Evolutionary conservation across 2,329 filamentous ascomycete species (phyloP).

Genomic region (Metarhizium sp.): DNA sequence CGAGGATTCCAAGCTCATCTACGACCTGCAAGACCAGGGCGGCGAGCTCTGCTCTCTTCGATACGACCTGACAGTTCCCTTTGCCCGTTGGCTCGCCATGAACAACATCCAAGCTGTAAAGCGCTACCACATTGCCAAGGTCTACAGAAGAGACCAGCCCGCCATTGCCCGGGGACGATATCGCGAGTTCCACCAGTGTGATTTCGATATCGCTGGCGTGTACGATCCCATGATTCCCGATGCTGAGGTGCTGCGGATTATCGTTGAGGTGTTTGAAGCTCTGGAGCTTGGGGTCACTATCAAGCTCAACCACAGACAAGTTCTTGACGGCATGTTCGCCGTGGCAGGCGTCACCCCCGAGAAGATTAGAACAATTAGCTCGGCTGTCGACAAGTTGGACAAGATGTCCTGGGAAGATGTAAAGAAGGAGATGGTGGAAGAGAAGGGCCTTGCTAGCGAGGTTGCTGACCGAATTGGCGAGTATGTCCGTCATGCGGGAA

Average conservation of each 20-base stretch:
- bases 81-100: constrained; percentile 89
- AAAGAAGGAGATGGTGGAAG: constrained; percentile 83
- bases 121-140: constrained; percentile 91
- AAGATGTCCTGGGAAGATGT: constrained; percentile 88
- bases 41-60: constrained; percentile 67
- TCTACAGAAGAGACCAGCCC: constrained; percentile 41
- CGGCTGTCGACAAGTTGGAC: constrained; percentile 91
- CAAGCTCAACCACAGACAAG: constrained; percentile 91
- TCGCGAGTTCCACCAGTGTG: constrained; percentile 95
- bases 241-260: constrained; percentile 77
- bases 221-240: constrained; percentile 92
- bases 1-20: constrained; percentile 87
- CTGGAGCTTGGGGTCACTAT: constrained; percentile 71
- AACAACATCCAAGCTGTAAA: constrained; percentile 81
- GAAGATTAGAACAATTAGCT: constrained; percentile 82
- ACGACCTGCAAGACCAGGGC: constrained; percentile 78
- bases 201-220: constrained; percentile 85
- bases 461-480: constrained; percentile 82
- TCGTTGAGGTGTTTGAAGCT: constrained; percentile 75
- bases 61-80: constrained; percentile 83
- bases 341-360: constrained; percentile 82
- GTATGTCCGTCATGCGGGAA: constrained; percentile 71
- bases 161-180: constrained; percentile 84
- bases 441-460: constrained; percentile 69
- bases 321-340: constrained; percentile 85